Evolutionary conservation across 345 rosid genomes (phyloP), one percentile per base, ranked within the genome.

Genomic region (Linum tenue): DNA sequence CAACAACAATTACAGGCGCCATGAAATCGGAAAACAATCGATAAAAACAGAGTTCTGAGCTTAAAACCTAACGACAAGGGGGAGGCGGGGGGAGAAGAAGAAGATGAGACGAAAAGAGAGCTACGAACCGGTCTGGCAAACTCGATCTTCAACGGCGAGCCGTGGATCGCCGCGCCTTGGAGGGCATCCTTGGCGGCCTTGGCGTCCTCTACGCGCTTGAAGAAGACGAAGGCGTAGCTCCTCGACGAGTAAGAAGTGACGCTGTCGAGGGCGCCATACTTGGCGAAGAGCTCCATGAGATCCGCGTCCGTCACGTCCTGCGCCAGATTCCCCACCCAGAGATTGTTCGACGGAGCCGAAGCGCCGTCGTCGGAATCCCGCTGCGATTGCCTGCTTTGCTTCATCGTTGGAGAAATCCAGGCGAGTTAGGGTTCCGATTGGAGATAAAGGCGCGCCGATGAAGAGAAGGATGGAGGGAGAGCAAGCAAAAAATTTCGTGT

Each of bases 121-220:
- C 89, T 70, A 86, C 95, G 68, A 94, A 94, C 99, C 97, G 96
- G 97, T 78, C 96, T 80, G n/a, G 97, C 95, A 79, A 79, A 94
- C 88, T 90, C 96, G 85, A 90, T 89, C 67, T 83, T 94, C 59
- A 94, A 74, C 62, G 70, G 78, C 63, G 39, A 80, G n/a, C 99
- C 97, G 51, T 80, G 83, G 51, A 90, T 58, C 37, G 58, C 3
- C 31, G 77, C 63, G 15, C 96, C 95, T 71, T 94, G 97, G 8
- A 94, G 85, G 3, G 87, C 79, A 7, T 84, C 86, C 76, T 81
- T 88, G 3, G 99, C 99, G 4, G 85, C 81, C 16, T 70, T 79
- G 31, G 99, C 97, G 56, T 94, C 96, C 69, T 90, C 99, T 22
- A 78, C 86, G 56, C 80, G 89, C 71, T 81, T 84, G 71, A 81